Percentiles rank a stretch among this genome's conserved stretches.
These are phyloP conservation scores for Sporobolomyces pararoseus DNA, from an alignment of 768 basidiomycete species.

Conservation along the genomic window DNA sequence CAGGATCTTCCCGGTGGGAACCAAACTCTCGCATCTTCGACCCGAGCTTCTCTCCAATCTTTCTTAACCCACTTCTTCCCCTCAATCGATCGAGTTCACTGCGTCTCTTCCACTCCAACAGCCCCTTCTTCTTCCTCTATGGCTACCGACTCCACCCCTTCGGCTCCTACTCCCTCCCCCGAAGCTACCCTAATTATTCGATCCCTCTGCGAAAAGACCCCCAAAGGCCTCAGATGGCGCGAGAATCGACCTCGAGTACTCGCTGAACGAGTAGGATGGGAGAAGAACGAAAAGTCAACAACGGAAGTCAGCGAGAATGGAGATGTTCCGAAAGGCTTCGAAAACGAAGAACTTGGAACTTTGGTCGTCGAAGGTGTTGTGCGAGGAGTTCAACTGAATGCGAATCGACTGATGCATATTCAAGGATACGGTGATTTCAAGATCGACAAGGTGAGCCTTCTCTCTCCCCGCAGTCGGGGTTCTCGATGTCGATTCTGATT, in stretches of 20 bases:
- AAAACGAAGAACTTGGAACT: slow-evolving; percentile 56
- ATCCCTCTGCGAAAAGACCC: slow-evolving; percentile 77
- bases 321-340: slow-evolving; percentile 30
- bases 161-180: slow-evolving; percentile 52
- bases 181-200: slow-evolving; percentile 72
- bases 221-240: slow-evolving; percentile 73
- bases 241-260: slow-evolving; percentile 74
- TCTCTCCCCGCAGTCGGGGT: neutral
- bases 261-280: slow-evolving; percentile 63
- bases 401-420: slow-evolving; percentile 79
- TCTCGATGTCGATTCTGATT: neutral
- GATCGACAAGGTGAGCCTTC: slow-evolving; percentile 63
- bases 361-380: slow-evolving; percentile 78
- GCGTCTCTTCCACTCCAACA: slow-evolving; percentile 53
- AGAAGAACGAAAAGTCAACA: slow-evolving; percentile 45
- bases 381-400: slow-evolving; percentile 71
- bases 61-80: slow-evolving; percentile 96
- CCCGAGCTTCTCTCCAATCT: slow-evolving; percentile 82
- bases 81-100: slow-evolving; percentile 68
- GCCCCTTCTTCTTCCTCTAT: slow-evolving; percentile 50
- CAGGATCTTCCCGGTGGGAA: slow-evolving; percentile 43
- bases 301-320: neutral
- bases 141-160: slow-evolving; percentile 8
- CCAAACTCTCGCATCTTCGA: slow-evolving; percentile 53
- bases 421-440: slow-evolving; percentile 85